Conservation (phyloP, 495 filamentous ascomycete species). For the Penicillium chermesinum region DNA sequence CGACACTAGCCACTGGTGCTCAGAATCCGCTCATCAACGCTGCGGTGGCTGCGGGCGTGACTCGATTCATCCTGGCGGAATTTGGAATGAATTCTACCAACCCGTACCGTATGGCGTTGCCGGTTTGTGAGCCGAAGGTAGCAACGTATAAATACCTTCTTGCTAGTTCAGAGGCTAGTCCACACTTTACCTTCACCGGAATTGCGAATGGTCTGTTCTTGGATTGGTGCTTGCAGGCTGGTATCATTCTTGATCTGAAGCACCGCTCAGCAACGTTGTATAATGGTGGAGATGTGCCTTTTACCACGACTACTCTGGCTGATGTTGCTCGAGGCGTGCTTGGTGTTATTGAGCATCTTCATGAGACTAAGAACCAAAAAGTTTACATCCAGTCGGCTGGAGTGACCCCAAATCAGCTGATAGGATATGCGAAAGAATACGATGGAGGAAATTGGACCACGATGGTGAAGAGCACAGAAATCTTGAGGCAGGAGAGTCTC, state of each 20-base stretch:
- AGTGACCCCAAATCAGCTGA: constrained; percentile 9
- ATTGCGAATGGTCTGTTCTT: constrained; percentile 45
- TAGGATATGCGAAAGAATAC: neutral
- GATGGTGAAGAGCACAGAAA: neutral
- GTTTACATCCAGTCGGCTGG: constrained; percentile 6
- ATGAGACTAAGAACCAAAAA: constrained; percentile 4
- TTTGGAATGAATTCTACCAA: constrained; percentile 52
- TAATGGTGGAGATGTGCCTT: constrained; percentile 11
- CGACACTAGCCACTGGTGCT: neutral
- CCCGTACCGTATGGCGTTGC: constrained; percentile 23
- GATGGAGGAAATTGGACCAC: neutral
- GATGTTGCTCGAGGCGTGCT: constrained; percentile 8
- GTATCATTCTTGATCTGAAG: constrained; percentile 3
- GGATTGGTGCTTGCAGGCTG: constrained; percentile 29
- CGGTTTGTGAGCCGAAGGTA: constrained; percentile 45
- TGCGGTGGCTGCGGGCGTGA: constrained; percentile 53
- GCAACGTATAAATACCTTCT: constrained; percentile 44
- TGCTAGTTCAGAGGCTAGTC: constrained; percentile 16
- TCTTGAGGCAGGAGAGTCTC: neutral
- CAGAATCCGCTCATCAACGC: constrained; percentile 54
- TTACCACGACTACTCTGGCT: constrained; percentile 3
- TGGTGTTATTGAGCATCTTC: constrained; percentile 1
- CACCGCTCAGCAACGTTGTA: constrained; percentile 7
- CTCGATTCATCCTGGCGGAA: constrained; percentile 59
- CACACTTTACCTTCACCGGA: constrained; percentile 43